A percentile compares a stretch with the other conserved stretches of the same genome.
These are phyloP conservation scores for Boletus reticulatus DNA, from an alignment of 768 basidiomycete genomes.

Conservation along the genomic window DNA sequence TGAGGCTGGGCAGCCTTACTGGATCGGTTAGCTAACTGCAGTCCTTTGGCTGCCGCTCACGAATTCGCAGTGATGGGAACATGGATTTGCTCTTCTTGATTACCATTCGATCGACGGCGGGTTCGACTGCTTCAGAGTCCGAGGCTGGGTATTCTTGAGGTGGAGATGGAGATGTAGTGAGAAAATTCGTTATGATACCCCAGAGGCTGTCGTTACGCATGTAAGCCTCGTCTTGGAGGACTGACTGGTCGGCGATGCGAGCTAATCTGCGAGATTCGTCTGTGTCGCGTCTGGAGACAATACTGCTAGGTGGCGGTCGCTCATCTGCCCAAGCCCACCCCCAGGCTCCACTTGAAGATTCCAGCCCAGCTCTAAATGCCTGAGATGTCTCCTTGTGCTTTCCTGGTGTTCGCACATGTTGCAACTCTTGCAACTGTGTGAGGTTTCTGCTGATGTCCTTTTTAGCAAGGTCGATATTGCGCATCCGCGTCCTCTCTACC, in stretches of 20 bases:
- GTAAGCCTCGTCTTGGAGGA: slow-evolving; percentile 53
- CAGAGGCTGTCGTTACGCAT: slow-evolving; percentile 73
- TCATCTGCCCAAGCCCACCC: slow-evolving; percentile 88
- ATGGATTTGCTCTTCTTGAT: slow-evolving; percentile 27
- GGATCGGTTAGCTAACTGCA: neutral
- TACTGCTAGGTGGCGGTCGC: slow-evolving; percentile 87
- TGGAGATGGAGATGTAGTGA: slow-evolving; percentile 52
- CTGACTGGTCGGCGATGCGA: slow-evolving; percentile 66
- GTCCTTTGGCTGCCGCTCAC: slow-evolving; percentile 9
- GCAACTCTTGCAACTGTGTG: slow-evolving; percentile 38
- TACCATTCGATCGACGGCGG: neutral
- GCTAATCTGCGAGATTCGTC: slow-evolving; percentile 72
- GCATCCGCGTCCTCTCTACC: slow-evolving; percentile 66
- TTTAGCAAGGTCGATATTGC: slow-evolving; percentile 61
- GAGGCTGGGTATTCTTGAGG: slow-evolving; percentile 39
- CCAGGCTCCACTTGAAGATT: slow-evolving; percentile 56
- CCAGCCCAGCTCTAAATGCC: slow-evolving; percentile 30
- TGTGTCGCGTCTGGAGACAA: slow-evolving; percentile 87
- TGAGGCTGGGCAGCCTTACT: neutral
- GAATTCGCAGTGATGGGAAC: slow-evolving; percentile 23
- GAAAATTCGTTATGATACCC: slow-evolving; percentile 61
- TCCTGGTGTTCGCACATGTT: slow-evolving; percentile 14
- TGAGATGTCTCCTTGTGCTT: slow-evolving; percentile 22
- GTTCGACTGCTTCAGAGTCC: slow-evolving; percentile 10
- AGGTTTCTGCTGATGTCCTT: slow-evolving; percentile 60